These are phyloP conservation scores for Penicillium sp. DNA, from an alignment of 2,329 filamentous ascomycete genomes.

Conservation along the genomic window DNA sequence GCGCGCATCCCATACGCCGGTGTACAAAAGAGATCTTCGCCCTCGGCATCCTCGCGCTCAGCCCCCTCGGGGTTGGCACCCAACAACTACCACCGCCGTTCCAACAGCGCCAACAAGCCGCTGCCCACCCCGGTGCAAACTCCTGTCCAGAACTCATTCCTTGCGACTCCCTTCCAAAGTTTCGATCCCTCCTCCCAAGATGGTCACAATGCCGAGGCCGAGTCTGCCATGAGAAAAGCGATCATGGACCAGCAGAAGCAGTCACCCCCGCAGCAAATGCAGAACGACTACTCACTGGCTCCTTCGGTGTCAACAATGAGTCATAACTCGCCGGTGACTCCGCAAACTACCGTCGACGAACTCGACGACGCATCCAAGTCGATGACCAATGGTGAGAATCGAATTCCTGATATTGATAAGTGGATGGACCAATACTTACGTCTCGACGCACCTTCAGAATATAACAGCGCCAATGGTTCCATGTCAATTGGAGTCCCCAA, in stretches of 20 bases:
- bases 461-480: conserved; percentile 38
- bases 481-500: conserved; percentile 62
- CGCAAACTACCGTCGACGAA: conserved; percentile 57
- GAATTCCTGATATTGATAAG: conserved; percentile 35
- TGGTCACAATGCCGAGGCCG: conserved; percentile 48
- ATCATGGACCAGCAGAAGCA: conserved; percentile 50
- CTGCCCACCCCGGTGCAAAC: conserved; percentile 58
- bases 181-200: conserved; percentile 47
- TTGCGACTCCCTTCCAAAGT: conserved; percentile 48
- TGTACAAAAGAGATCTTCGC: conserved; percentile 43
- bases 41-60: conserved; percentile 46
- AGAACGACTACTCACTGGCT: conserved; percentile 52
- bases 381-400: conserved; percentile 57
- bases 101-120: conserved; percentile 49
- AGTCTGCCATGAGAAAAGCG: conserved; percentile 60
- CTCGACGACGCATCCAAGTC: conserved; percentile 52
- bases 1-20: conserved; percentile 34
- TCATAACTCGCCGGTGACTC: conserved; percentile 61
- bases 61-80: conserved; percentile 32
- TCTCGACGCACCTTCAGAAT: conserved; percentile 55
- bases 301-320: conserved; percentile 61
- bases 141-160: conserved; percentile 53
- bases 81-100: conserved; percentile 40
- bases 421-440: conserved; percentile 70
- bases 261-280: conserved; percentile 41